Conservation (phyloP, 1,284 basidiomycete species). For the Malassezia cuniculi region DNA sequence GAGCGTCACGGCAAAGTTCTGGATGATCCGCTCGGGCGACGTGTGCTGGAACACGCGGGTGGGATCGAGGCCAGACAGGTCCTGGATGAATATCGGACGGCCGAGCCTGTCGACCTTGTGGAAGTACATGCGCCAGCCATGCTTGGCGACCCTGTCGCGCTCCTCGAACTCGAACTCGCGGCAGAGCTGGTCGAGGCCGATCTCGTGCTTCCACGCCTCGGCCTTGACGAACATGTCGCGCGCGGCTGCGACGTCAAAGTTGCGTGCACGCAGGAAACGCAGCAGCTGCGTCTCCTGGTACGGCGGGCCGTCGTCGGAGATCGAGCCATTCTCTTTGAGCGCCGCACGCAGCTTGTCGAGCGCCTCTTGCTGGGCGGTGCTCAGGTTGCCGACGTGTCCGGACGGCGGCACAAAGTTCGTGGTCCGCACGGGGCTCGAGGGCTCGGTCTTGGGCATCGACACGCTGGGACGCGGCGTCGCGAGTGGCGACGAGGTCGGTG, state of each 20-base stretch:
- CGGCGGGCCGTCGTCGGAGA: slow-evolving; percentile 16
- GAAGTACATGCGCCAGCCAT: slow-evolving; percentile 44
- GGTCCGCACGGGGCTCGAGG: too few relatives aligned
- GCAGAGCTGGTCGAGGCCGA: slow-evolving; percentile 23
- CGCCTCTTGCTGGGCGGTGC: slow-evolving; percentile 19
- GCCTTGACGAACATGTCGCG: slow-evolving; percentile 33
- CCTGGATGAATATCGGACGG: slow-evolving; percentile 41
- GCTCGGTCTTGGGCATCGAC: too few relatives aligned
- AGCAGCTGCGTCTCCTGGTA: slow-evolving; percentile 26
- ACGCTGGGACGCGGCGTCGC: too few relatives aligned
- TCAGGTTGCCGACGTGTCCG: slow-evolving; percentile 37
- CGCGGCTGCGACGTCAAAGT: slow-evolving; percentile 27
- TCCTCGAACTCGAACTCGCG: slow-evolving; percentile 29
- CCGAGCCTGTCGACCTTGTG: slow-evolving; percentile 36
- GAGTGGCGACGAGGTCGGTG: too few relatives aligned
- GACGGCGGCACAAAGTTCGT: too few relatives aligned
- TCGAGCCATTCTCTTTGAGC: slow-evolving; percentile 16
- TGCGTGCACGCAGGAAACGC: slow-evolving; percentile 36
- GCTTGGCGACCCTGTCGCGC: slow-evolving; percentile 24
- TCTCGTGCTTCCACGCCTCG: slow-evolving; percentile 30
- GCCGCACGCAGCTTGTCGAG: slow-evolving; percentile 17
- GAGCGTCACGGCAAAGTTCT: slow-evolving; percentile 39
- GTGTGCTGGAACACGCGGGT: slow-evolving; percentile 24
- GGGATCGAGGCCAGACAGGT: slow-evolving; percentile 29
- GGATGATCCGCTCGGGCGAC: slow-evolving; percentile 33